These are phyloP conservation scores for Larix kaempferi DNA, from an alignment of 75 land plant species.

Conservation along the genomic window DNA sequence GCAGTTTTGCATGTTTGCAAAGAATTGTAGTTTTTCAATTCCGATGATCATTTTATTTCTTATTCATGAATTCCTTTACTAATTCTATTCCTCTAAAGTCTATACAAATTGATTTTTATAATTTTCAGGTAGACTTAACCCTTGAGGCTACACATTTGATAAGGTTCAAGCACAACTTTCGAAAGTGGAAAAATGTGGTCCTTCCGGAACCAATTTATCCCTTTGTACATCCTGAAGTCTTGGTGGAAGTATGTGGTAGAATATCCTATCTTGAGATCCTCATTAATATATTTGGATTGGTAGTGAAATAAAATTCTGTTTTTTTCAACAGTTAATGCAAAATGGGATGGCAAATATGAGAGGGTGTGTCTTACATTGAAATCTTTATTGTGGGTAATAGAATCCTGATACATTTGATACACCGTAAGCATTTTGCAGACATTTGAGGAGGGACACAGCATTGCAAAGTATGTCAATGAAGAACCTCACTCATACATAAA, in stretches of 20 bases:
- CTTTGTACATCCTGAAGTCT: constrained; percentile 39
- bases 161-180: constrained; percentile 33
- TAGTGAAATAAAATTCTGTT: background rate
- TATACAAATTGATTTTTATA: too few species aligned
- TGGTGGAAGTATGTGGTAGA: constrained; percentile 18
- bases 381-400: background rate
- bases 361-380: background rate
- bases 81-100: too few species aligned
- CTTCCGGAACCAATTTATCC: constrained; percentile 39
- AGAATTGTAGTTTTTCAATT: too few species aligned
- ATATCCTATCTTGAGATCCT: background rate
- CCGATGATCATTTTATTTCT: too few species aligned
- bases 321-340: background rate
- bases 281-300: background rate
- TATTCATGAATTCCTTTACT: too few species aligned
- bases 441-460: constrained; percentile 38
- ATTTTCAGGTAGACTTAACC: constrained; percentile 33
- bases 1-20: too few species aligned
- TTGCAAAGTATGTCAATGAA: constrained; percentile 23
- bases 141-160: constrained; percentile 42
- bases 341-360: background rate
- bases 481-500: constrained; percentile 10
- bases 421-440: constrained; percentile 14
- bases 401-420: background rate
- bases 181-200: constrained; percentile 29